Conservation (phyloP, 1,139 yeast species). For the Meyerozyma guilliermondii region DNA sequence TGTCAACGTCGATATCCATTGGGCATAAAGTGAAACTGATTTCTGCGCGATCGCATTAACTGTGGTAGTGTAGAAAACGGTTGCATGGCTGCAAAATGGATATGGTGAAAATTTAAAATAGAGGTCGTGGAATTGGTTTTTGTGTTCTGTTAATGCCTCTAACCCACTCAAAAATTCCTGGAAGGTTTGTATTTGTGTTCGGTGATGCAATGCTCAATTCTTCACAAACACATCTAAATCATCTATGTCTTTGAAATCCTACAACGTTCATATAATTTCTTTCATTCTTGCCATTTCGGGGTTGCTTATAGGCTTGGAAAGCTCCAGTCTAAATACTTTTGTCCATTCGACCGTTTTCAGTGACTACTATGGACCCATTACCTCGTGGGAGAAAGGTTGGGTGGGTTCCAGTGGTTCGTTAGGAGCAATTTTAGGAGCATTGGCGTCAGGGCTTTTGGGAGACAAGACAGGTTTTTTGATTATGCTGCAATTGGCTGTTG, state of each 20-base stretch:
- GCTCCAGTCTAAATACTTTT: constrained; percentile 21
- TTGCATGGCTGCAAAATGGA: neutral
- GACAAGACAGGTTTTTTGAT: constrained; percentile 25
- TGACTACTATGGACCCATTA: constrained; percentile 18
- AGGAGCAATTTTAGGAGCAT: constrained; percentile 33
- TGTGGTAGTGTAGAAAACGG: neutral
- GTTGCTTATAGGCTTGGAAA: constrained; percentile 29
- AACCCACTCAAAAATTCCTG: too few relatives aligned
- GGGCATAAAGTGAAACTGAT: neutral
- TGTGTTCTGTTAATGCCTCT: too few relatives aligned
- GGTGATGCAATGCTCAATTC: neutral
- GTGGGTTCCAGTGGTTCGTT: constrained; percentile 24
- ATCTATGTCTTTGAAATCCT: constrained; percentile 12
- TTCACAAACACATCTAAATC: constrained; percentile 6
- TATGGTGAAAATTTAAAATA: neutral
- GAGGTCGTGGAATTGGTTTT: neutral
- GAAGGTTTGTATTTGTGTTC: neutral
- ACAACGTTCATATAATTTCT: constrained; percentile 13
- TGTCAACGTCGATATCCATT: neutral
- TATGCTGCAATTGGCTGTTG: constrained; percentile 21
- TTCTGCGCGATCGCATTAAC: neutral
- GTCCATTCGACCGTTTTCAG: constrained; percentile 18
- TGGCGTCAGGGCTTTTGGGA: constrained; percentile 26
- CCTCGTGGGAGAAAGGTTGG: constrained; percentile 22
- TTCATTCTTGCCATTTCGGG: constrained; percentile 22